These are phyloP conservation scores for Termitomyces sp. DNA, from an alignment of 768 basidiomycete genomes.

Conservation along the genomic window DNA sequence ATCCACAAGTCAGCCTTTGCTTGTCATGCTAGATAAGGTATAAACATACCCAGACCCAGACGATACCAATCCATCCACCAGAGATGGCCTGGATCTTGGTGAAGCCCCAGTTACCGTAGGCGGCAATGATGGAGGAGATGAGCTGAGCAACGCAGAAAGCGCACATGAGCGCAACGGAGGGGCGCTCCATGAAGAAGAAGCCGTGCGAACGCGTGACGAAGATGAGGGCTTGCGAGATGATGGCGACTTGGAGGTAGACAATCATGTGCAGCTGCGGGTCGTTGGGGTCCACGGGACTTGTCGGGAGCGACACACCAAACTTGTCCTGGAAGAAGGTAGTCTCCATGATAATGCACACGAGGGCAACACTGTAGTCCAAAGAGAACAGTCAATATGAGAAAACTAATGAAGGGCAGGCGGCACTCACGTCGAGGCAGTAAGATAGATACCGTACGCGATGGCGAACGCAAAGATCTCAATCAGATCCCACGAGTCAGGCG, in stretches of 20 bases:
- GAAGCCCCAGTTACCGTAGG: conserved; percentile 92
- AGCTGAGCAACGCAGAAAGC: conserved; percentile 95
- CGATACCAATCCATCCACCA: conserved; percentile 95
- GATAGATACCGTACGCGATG: conserved; percentile 90
- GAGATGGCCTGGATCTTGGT: conserved; percentile 75
- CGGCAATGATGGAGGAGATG: conserved; percentile 93
- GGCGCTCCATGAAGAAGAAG: conserved; percentile 97
- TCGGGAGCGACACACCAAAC: conserved; percentile 64
- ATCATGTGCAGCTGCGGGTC: conserved; percentile 82
- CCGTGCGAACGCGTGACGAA: conserved; percentile 93
- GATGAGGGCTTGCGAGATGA: conserved; percentile 97
- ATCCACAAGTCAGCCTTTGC: no score
- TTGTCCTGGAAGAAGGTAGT: conserved; percentile 86
- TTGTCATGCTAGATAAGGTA: background rate
- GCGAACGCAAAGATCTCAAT: conserved; percentile 96
- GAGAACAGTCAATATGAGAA: conserved; percentile 8
- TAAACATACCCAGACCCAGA: conserved; percentile 88
- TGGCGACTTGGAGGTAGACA: conserved; percentile 94
- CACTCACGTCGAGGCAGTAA: conserved; percentile 85
- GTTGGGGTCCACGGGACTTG: conserved; percentile 39
- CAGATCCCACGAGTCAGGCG: conserved; percentile 94
- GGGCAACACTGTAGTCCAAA: conserved; percentile 52
- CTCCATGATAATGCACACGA: conserved; percentile 81
- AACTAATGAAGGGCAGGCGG: background rate
- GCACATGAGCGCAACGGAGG: conserved; percentile 79